phyloP scores from a whole-genome alignment of 2,329 filamentous ascomycete species.

The Pseudogymnoascus sp. region DNA sequence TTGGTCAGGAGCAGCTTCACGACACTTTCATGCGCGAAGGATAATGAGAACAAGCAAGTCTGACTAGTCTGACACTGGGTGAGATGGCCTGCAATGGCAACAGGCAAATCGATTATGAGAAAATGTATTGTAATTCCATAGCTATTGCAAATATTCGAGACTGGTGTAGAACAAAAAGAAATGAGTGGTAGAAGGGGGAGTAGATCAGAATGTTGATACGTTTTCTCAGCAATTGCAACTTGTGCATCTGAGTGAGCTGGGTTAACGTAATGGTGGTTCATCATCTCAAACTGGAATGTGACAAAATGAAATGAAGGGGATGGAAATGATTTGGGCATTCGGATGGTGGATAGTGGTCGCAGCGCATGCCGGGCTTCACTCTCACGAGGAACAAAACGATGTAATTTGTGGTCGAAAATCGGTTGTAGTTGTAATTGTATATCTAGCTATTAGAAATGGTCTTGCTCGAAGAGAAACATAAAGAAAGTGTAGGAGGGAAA shows the following conservation, averaged over 20 bases:
- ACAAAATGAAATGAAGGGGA: background rate
- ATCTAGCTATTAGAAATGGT: background rate
- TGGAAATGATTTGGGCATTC: background rate
- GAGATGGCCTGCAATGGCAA: background rate
- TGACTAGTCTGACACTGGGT: background rate
- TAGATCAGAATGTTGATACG: constrained; percentile 10
- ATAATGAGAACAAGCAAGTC: background rate
- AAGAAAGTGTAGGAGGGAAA: background rate
- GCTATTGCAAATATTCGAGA: background rate
- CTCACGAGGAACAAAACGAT: background rate
- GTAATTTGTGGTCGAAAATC: background rate
- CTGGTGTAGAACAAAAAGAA: background rate
- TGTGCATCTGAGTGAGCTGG: constrained; percentile 11
- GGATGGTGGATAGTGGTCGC: background rate
- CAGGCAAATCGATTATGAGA: background rate
- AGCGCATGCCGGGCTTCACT: background rate
- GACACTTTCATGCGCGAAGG: too few species aligned
- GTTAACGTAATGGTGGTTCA: constrained; percentile 11
- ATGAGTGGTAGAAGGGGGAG: background rate
- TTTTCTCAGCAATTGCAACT: constrained; percentile 11
- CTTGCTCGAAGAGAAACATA: background rate
- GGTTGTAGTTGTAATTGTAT: background rate
- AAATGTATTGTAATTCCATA: background rate
- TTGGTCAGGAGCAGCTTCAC: too few species aligned
- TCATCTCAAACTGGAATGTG: background rate